These are phyloP conservation scores for Colletotrichum sp. DNA, from an alignment of 2,329 filamentous ascomycete genomes.

Conservation along the genomic window DNA sequence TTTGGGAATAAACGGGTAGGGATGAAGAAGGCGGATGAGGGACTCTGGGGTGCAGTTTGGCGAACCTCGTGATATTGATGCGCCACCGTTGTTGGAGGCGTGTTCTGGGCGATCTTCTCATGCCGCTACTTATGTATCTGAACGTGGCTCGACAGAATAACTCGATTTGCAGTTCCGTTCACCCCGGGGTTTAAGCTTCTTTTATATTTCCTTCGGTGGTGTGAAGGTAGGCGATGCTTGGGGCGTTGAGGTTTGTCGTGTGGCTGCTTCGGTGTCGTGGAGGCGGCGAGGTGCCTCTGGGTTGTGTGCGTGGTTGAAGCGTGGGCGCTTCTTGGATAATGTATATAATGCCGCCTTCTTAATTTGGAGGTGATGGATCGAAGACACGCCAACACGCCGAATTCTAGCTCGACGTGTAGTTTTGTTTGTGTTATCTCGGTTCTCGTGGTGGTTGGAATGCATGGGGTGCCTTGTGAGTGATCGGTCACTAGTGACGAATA, in stretches of 20 bases:
- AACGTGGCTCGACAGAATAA: no score
- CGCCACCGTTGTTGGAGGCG: neutral
- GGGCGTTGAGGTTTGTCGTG: neutral
- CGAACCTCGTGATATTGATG: neutral
- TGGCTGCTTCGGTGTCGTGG: neutral
- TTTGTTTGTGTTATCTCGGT: no score
- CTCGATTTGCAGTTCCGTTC: neutral
- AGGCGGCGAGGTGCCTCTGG: neutral
- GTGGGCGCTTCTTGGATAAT: neutral
- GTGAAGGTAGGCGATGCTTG: neutral
- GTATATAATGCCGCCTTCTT: neutral
- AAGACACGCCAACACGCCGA: neutral
- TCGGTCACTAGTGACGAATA: neutral
- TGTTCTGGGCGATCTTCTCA: neutral
- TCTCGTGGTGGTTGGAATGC: neutral
- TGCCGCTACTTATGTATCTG: neutral
- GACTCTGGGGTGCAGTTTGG: neutral
- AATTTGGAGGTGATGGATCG: neutral
- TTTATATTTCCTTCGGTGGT: neutral
- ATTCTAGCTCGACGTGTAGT: no score
- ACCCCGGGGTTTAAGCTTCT: neutral
- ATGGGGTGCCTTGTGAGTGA: neutral
- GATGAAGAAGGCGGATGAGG: neutral
- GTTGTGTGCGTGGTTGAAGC: neutral
- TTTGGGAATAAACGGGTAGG: neutral